Evolutionary conservation across 1,284 basidiomycete species (phyloP).

Genomic region (Sanguinoderma infundibulare): DNA sequence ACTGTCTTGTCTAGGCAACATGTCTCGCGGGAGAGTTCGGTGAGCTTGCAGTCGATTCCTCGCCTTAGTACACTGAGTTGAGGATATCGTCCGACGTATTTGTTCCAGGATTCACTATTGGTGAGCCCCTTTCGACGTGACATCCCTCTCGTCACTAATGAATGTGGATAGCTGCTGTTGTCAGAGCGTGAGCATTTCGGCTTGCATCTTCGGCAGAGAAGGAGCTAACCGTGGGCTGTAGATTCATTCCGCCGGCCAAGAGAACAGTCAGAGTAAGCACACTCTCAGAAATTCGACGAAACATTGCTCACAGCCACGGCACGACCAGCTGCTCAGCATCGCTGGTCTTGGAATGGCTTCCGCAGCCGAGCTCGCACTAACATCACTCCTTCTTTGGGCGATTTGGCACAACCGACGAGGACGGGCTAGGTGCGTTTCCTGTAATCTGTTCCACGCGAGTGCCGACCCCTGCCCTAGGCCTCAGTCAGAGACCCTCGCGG

Average conservation of each 20-base stretch:
- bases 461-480: neutral
- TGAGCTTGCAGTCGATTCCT: neutral
- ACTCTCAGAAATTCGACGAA: neutral
- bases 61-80: neutral
- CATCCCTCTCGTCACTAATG: neutral
- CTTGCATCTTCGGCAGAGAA: neutral
- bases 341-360: neutral
- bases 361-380: neutral
- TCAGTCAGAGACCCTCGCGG: neutral
- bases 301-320: neutral
- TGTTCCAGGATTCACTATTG: conserved; percentile 1
- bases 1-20: neutral
- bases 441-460: too few relatives aligned
- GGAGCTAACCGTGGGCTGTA: neutral
- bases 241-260: neutral
- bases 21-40: conserved; percentile 2
- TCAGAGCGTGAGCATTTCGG: neutral
- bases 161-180: neutral
- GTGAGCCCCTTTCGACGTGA: neutral
- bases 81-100: neutral
- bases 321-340: neutral
- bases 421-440: neutral
- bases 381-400: neutral
- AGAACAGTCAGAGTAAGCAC: neutral
- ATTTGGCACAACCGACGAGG: neutral